Conservation (phyloP, 2,329 filamentous ascomycete genomes). For the Aspergillus pseudoterreus region DNA sequence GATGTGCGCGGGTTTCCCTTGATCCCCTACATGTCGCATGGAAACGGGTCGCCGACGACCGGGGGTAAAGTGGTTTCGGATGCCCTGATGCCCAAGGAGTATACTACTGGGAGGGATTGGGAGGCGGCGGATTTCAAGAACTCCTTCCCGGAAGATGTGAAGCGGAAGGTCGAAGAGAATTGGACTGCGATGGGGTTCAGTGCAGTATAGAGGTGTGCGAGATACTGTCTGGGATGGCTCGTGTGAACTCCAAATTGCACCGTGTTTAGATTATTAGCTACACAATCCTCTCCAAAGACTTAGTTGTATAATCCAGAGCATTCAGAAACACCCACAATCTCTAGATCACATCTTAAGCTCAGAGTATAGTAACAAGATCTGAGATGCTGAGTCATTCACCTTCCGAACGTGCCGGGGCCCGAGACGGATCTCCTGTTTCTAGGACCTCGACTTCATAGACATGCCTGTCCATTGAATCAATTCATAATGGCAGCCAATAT, state of each 20-base stretch:
- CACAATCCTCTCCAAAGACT: no score
- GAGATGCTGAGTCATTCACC: not conserved
- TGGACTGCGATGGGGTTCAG: constrained; percentile 33
- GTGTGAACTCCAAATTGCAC: not conserved
- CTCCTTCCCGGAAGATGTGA: constrained; percentile 39
- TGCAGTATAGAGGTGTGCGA: constrained; percentile 1
- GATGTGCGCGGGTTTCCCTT: constrained; percentile 44
- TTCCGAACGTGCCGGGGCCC: no score
- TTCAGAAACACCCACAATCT: no score
- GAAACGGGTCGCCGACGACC: constrained; percentile 23
- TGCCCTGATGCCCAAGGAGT: constrained; percentile 43
- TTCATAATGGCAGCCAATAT: not conserved
- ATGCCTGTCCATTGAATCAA: not conserved
- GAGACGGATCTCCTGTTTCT: no score
- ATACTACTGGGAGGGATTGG: constrained; percentile 34
- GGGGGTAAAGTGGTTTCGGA: constrained; percentile 49
- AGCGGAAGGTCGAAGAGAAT: constrained; percentile 36
- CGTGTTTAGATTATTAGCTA: no score
- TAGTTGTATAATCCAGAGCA: no score
- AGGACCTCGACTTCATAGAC: no score
- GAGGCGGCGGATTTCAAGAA: constrained; percentile 29
- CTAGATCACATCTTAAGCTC: no score
- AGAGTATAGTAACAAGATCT: no score
- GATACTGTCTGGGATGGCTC: not conserved
- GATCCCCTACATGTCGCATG: constrained; percentile 48